phyloP scores from a whole-genome alignment of 768 basidiomycete species.

The Lactarius vividus region DNA sequence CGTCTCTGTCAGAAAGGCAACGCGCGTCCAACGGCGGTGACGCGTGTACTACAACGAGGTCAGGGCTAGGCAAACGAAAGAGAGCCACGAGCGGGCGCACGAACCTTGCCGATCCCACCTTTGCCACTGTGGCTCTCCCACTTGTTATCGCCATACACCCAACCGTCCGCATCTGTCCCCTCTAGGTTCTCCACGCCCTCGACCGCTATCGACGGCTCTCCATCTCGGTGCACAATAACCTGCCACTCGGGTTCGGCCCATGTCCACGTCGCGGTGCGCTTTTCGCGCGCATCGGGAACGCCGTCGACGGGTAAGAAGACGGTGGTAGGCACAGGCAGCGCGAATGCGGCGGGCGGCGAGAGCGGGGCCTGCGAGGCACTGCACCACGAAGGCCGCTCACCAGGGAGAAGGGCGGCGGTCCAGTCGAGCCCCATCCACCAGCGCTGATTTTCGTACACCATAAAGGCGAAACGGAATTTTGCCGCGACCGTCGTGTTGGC shows the following conservation, averaged over 20 bases:
- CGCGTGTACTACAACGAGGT: conserved; percentile 66
- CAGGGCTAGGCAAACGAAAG: background rate
- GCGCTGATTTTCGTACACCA: conserved; percentile 90
- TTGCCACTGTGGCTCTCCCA: conserved; percentile 78
- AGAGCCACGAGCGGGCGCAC: conserved; percentile 17
- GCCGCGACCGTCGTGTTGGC: conserved; percentile 5
- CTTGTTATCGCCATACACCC: conserved; percentile 94
- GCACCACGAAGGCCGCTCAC: conserved; percentile 89
- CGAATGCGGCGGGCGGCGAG: conserved; percentile 66
- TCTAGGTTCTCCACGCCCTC: conserved; percentile 44
- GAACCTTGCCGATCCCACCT: conserved; percentile 83
- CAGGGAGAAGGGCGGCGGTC: conserved; percentile 88
- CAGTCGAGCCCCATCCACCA: conserved; percentile 99
- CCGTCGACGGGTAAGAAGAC: conserved; percentile 47
- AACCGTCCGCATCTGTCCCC: conserved; percentile 81
- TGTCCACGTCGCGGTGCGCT: conserved; percentile 76
- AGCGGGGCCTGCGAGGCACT: conserved; percentile 54
- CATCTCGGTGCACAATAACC: conserved; percentile 60
- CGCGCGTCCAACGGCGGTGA: conserved; percentile 80
- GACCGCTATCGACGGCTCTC: conserved; percentile 36
- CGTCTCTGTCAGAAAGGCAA: conserved; percentile 73
- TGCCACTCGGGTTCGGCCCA: conserved; percentile 95
- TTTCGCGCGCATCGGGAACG: conserved; percentile 44
- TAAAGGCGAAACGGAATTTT: conserved; percentile 73
- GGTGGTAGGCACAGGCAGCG: conserved; percentile 60